These are phyloP conservation scores for Chalaropsis ovoidea DNA, from an alignment of 2,329 filamentous ascomycete species.

Conservation along the genomic window DNA sequence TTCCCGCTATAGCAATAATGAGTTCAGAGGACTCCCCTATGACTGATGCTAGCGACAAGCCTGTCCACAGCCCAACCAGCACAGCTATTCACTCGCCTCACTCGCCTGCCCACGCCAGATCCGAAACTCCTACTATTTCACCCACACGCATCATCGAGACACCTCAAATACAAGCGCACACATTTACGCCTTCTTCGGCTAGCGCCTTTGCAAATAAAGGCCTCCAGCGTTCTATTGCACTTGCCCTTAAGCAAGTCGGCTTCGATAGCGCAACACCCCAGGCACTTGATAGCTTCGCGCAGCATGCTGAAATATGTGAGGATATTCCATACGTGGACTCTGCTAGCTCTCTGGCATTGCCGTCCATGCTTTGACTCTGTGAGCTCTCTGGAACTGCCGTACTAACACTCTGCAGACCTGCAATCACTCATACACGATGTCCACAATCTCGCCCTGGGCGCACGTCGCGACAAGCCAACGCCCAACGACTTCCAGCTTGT, in stretches of 20 bases:
- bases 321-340: conserved; percentile 11
- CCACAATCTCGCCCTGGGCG: conserved; percentile 39
- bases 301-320: conserved; percentile 49
- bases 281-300: conserved; percentile 49
- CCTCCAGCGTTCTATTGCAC: conserved; percentile 46
- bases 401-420: conserved; percentile 36
- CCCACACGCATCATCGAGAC: background rate
- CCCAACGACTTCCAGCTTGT: conserved; percentile 49
- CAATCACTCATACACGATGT: conserved; percentile 41
- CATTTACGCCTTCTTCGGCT: conserved; percentile 2
- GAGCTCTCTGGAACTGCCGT: conserved; percentile 26
- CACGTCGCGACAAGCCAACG: conserved; percentile 44
- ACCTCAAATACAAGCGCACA: background rate
- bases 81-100: background rate
- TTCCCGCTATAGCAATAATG: background rate
- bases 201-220: conserved; percentile 32
- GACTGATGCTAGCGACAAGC: background rate
- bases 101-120: background rate
- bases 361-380: background rate
- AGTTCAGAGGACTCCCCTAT: background rate
- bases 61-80: background rate
- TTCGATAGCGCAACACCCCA: conserved; percentile 46
- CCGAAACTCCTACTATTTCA: background rate
- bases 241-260: conserved; percentile 48
- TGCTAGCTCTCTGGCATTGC: background rate